Base-by-base conservation (phyloP, 108 stramenopile genomes). In the Cyclostephanos invisitatus region DNA sequence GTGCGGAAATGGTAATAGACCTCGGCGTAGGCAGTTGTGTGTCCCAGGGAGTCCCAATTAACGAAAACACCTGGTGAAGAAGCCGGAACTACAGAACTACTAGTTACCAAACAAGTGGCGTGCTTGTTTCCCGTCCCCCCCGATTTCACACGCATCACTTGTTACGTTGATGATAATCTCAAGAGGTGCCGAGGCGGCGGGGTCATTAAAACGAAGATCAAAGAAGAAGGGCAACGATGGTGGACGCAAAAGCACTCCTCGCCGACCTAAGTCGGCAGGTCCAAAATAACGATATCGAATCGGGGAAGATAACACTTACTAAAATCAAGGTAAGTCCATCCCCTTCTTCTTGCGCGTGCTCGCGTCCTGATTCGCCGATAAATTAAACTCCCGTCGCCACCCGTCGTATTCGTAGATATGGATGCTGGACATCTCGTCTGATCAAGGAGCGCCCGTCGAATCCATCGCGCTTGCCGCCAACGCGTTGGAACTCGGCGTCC, bases 401-500 rank as follows among this genome's bases (percentile, higher is more conserved):
- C 17, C 57, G n/a, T 29, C 35, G 21, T 46, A 40, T 42, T 11
- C 11, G 49, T 56, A 82, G 76, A 84, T 89, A 75, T 75, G 74
- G 56, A 78, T 90, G 85, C 62, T 90, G 25, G 81, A 87, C 7
- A 76, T 85, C 55, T 78, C 86, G 3, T 40, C 74, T 24, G 56
- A 32, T 24, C 70, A 62, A 2, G 17, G 64, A 10, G 68, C 55
- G 8, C 67, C 85, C 3, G 60, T 63, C 35, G 80, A 80, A 59
- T 72, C 73, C 58, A 63, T 72, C 11, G 44, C 53, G 17, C 67
- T 91, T 0, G 75, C 88, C 18, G 66, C 77, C 35, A 75, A 73
- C 28, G 82, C 90, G 12, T 71, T 94, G 63, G 95, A 96, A 77
- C 69, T 89, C 29, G 92, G 92, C n/a, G 88, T 86, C 3, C 77